phyloP scores from a whole-genome alignment of 805 yeast species.

The Lachancea mirantina region DNA sequence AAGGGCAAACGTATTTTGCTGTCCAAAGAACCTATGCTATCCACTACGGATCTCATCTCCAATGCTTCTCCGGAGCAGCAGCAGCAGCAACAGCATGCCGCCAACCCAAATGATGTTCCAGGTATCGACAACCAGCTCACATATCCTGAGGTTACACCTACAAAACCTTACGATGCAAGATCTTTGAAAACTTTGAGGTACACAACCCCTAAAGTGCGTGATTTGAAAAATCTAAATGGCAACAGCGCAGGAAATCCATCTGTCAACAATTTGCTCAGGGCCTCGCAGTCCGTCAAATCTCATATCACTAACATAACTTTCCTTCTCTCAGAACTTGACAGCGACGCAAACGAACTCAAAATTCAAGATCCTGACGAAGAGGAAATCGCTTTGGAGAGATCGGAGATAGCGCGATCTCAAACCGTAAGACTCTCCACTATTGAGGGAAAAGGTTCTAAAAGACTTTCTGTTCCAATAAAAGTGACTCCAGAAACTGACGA shows the following conservation, averaged over 20 bases:
- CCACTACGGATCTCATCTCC: conserved; percentile 21
- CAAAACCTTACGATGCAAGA: conserved; percentile 1
- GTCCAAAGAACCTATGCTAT: conserved; percentile 15
- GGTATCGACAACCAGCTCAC: background rate
- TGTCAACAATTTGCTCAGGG: conserved; percentile 12
- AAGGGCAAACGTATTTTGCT: conserved; percentile 26
- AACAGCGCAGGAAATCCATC: conserved; percentile 4
- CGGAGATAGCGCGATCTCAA: conserved; percentile 27
- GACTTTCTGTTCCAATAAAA: conserved; percentile 7
- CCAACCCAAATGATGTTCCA: conserved; percentile 1
- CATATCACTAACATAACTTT: conserved; percentile 32
- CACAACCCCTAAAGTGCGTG: conserved; percentile 24
- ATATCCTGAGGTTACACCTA: conserved; percentile 5
- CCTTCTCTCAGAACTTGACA: conserved; percentile 25
- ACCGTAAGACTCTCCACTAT: conserved; percentile 14
- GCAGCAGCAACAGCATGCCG: background rate
- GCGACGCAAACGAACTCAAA: conserved; percentile 17
- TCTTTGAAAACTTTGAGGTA: conserved; percentile 8
- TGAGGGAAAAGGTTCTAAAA: conserved; percentile 14
- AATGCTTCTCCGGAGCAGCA: conserved; percentile 7
- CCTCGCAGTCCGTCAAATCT: conserved; percentile 32
- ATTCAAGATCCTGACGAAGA: conserved; percentile 32
- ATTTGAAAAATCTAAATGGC: conserved; percentile 22
- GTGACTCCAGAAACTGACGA: conserved; percentile 17
- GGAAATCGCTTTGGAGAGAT: conserved; percentile 26